phyloP scores from a whole-genome alignment of 2,329 filamentous ascomycete species.

The Trichophyton benhamiae region DNA sequence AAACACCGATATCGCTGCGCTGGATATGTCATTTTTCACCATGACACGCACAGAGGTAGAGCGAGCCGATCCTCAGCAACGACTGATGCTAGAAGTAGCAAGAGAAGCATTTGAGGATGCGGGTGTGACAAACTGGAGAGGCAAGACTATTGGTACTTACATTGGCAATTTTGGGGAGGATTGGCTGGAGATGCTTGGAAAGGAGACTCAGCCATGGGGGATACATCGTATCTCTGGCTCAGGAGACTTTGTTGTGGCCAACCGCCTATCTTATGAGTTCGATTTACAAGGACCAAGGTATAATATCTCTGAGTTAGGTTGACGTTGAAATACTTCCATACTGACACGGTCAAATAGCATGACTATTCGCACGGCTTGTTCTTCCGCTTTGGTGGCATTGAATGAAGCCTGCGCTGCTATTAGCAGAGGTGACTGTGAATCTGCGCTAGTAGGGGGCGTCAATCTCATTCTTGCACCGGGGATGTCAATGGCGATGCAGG shows the following conservation, averaged over 20 bases:
- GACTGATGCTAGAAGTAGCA: conserved; percentile 23
- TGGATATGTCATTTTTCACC: conserved; percentile 27
- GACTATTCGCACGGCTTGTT: conserved; percentile 11
- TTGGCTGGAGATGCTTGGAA: conserved; percentile 11
- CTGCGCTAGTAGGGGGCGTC: neutral
- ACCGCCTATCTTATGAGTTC: conserved; percentile 17
- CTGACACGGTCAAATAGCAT: neutral
- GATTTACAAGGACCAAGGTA: conserved; percentile 18
- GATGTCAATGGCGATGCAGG: conserved; percentile 15
- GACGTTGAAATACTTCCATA: too few species aligned
- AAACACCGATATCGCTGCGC: conserved; percentile 13
- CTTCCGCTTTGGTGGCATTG: conserved; percentile 1
- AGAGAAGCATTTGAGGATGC: conserved; percentile 19
- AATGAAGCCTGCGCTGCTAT: conserved; percentile 5
- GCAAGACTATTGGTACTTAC: conserved; percentile 22
- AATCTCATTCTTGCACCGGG: neutral
- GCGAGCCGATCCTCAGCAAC: conserved; percentile 24
- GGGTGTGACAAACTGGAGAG: conserved; percentile 14
- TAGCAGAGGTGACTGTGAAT: conserved; percentile 12
- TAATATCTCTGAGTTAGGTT: conserved; percentile 6
- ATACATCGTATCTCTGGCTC: conserved; percentile 4
- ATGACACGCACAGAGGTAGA: conserved; percentile 20
- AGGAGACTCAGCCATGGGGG: conserved; percentile 10
- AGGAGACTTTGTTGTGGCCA: conserved; percentile 11
- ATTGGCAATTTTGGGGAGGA: conserved; percentile 21